Evolutionary conservation across 2,329 filamentous ascomycete species (phyloP).

Genomic region (Epicoccum sorghinum): DNA sequence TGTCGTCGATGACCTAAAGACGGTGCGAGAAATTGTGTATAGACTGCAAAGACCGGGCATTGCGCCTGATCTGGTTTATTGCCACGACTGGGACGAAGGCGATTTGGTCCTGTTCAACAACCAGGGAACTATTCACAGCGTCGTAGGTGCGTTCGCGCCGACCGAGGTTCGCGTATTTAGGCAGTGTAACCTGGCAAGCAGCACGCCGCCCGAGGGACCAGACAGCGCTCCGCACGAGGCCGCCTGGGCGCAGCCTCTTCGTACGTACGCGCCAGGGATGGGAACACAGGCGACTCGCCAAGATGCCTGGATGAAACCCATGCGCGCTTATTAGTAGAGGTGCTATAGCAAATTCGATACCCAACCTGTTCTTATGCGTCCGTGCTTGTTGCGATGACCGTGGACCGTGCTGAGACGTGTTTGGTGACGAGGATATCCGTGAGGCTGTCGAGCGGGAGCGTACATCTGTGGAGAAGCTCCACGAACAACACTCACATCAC

Average conservation of each 20-base stretch:
- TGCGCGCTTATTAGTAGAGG: slow-evolving; percentile 16
- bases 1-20: slow-evolving; percentile 70
- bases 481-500: not conserved
- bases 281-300: slow-evolving; percentile 8
- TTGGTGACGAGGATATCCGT: slow-evolving; percentile 5
- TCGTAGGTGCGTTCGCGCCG: slow-evolving; percentile 74
- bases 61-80: slow-evolving; percentile 69
- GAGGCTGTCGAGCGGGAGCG: slow-evolving; percentile 16
- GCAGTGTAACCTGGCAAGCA: slow-evolving; percentile 80
- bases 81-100: slow-evolving; percentile 78
- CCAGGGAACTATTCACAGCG: slow-evolving; percentile 74
- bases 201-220: slow-evolving; percentile 59
- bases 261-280: slow-evolving; percentile 12
- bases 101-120: slow-evolving; percentile 82
- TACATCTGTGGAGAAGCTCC: slow-evolving; percentile 11
- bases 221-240: slow-evolving; percentile 11
- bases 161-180: slow-evolving; percentile 77
- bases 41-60: slow-evolving; percentile 75
- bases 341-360: slow-evolving; percentile 11
- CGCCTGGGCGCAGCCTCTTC: slow-evolving; percentile 12
- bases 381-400: slow-evolving; percentile 8
- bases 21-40: slow-evolving; percentile 74
- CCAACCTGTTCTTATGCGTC: slow-evolving; percentile 5
- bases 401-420: slow-evolving; percentile 7
- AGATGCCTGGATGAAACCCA: slow-evolving; percentile 17